These are phyloP conservation scores for Tetragonia tetragonoides DNA, from an alignment of 148 eudicot genomes.

Conservation along the genomic window DNA sequence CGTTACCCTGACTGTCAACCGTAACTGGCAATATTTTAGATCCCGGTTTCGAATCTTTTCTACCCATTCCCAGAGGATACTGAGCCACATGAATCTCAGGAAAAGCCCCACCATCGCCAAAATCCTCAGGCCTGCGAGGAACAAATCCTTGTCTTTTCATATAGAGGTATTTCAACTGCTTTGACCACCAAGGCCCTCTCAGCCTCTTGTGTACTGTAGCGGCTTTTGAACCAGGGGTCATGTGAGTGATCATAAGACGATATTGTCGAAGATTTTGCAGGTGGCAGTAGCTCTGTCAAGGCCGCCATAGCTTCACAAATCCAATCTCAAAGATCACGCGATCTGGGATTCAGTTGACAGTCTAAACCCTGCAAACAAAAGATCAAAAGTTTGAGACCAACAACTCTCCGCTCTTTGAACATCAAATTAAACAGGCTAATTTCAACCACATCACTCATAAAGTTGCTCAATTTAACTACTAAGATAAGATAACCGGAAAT, in stretches of 20 bases:
- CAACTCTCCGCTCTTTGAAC: neutral
- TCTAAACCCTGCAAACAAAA: neutral
- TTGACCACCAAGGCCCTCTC: conserved; percentile 42
- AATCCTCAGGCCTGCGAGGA: conserved; percentile 72
- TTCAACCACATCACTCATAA: neutral
- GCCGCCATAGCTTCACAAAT: conserved; percentile 47
- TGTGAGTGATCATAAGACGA: conserved; percentile 61
- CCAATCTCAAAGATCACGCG: neutral
- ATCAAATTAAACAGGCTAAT: neutral
- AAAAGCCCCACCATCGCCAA: conserved; percentile 90
- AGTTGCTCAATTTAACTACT: no score
- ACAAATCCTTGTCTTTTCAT: conserved; percentile 55
- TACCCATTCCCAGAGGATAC: conserved; percentile 84
- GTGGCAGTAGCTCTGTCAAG: conserved; percentile 60
- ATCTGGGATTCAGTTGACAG: neutral
- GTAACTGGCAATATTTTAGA: conserved; percentile 61
- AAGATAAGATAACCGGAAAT: no score
- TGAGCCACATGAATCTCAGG: conserved; percentile 77
- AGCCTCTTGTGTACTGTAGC: conserved; percentile 54
- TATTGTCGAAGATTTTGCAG: conserved; percentile 46
- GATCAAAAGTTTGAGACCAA: neutral
- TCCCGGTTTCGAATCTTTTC: conserved; percentile 46
- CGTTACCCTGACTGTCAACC: conserved; percentile 70
- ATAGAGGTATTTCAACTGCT: conserved; percentile 52
- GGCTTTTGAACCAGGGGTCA: conserved; percentile 82